Percentiles rank a stretch among this genome's conserved stretches.
Conservation (phyloP, 2,329 filamentous ascomycete genomes). For the Tolypocladium sp. region DNA sequence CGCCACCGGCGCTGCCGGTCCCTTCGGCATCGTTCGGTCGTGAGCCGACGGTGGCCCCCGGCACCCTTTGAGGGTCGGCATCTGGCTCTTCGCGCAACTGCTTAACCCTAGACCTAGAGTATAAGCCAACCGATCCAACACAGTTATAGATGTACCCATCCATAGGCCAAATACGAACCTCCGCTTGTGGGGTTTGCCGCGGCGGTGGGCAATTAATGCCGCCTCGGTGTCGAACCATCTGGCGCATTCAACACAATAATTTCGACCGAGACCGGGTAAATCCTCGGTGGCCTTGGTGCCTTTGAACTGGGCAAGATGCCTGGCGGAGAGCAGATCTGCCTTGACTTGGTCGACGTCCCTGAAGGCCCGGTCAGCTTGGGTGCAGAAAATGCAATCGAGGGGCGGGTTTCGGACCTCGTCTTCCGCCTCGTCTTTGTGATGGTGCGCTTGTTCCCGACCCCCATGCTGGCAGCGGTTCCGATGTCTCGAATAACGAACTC, state of each 20-base stretch:
- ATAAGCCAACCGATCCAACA: conserved; percentile 10
- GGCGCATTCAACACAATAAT: conserved; percentile 87
- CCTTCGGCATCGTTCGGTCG: conserved; percentile 51
- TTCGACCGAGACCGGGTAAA: conserved; percentile 73
- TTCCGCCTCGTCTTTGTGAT: conserved; percentile 66
- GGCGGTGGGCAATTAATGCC: conserved; percentile 66
- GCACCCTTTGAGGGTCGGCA: conserved; percentile 76
- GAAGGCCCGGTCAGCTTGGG: conserved; percentile 5
- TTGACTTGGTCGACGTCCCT: conserved; percentile 93
- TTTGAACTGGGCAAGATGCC: conserved; percentile 73
- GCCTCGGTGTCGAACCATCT: conserved; percentile 90
- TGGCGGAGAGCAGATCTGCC: conserved; percentile 67
- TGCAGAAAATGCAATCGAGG: background rate
- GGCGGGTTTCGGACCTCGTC: conserved; percentile 43
- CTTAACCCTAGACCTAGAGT: conserved; percentile 52
- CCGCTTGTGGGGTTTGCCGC: conserved; percentile 90
- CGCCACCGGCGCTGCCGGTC: conserved; percentile 5
- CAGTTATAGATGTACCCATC: too few relatives aligned
- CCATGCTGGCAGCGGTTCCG: conserved; percentile 41
- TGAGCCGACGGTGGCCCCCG: conserved; percentile 70
- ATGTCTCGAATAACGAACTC: background rate
- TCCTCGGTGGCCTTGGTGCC: conserved; percentile 75
- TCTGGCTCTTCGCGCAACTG: conserved; percentile 78
- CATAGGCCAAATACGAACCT: conserved; percentile 33
- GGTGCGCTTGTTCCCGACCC: conserved; percentile 56